Evolutionary conservation across 192 early-diverging fungal species (phyloP), one percentile per base, ranked within the genome.

Genomic region (Coemansia brasiliensis): DNA sequence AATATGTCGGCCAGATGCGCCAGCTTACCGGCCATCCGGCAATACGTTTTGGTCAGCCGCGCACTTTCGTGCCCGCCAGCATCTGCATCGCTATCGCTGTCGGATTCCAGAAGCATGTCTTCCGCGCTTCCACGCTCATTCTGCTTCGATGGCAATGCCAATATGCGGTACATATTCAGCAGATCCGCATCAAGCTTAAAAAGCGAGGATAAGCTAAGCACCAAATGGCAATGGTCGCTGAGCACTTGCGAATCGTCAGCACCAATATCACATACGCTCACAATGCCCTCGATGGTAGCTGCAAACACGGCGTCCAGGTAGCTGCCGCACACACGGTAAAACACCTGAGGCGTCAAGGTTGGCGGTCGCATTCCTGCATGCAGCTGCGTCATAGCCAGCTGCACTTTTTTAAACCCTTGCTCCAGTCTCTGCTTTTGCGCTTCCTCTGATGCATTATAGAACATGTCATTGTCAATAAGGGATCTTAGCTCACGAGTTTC

Each of bases 1-100:
- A 78, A 51, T 10, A 78, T 57, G 42, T 78, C 74, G 0, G 74
- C 74, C 48, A 78, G 61, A 25, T 78, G 74, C 38, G 12, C 41
- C 26, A 71, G 50, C 40, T 59, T 66, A 15, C 56, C 42, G 0
- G 55, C 20, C 29, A 54, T 35, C 22, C 12, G 10, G 57, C 72
- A 65, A 52, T 68, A 45, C 38, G 46, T 51, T 21, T 59, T 49
- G 24, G 66, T 63, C 16, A 67, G 57, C 25, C 45, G 50, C 6
- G 55, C 57, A n/a, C 44, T 24, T 17, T 15, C 24, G 4, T 17
- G 32, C 29, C 25, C 49, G 11, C 11, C 21, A 10, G 15, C 9
- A 4, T 26, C 25, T 6, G n/a, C 39, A 3, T 45, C 59, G 8
- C 32, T 15, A 24, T 52, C 61, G 15, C 21, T 32, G 39, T 59